These are phyloP conservation scores for Ustanciosporium gigantosporum DNA, from an alignment of 1,284 basidiomycete species.

Conservation along the genomic window DNA sequence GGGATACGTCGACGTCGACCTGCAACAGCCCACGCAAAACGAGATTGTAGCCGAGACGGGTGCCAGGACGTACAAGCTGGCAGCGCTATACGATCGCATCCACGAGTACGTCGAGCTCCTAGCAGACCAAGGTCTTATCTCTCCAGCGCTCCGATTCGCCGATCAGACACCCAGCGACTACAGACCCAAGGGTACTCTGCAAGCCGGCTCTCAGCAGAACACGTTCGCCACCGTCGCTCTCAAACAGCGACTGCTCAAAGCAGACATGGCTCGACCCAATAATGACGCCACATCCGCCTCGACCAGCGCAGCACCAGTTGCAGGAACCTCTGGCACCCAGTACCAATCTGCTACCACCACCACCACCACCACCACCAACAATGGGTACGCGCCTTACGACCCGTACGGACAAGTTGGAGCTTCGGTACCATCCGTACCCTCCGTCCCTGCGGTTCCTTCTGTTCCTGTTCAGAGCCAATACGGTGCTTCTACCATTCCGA, in stretches of 20 bases:
- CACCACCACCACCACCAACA: constrained; percentile 10
- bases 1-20: constrained; percentile 80
- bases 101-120: constrained; percentile 93
- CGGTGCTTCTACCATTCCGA: constrained; percentile 55
- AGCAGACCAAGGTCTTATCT: constrained; percentile 83
- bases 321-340: no score
- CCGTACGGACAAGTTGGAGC: constrained; percentile 11
- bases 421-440: neutral
- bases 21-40: constrained; percentile 65
- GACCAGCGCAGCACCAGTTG: constrained; percentile 11
- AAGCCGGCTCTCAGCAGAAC: constrained; percentile 11
- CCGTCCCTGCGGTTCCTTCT: constrained; percentile 8
- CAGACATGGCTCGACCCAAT: constrained; percentile 34
- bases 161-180: constrained; percentile 81
- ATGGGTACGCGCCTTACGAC: constrained; percentile 30
- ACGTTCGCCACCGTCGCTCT: constrained; percentile 6
- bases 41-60: constrained; percentile 64
- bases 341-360: constrained; percentile 24
- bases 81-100: constrained; percentile 86
- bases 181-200: constrained; percentile 58
- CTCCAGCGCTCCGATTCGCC: constrained; percentile 80
- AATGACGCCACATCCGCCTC: constrained; percentile 3
- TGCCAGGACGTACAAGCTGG: constrained; percentile 78
- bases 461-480: constrained; percentile 29
- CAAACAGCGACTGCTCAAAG: constrained; percentile 42